Evolutionary conservation across 176 grass and related monocot genomes (phyloP).

Genomic region (Sorghum bicolor): Sorghum_bicolor_NCBIv3 NC_012873.2:66532501-66533000

Average conservation of each 20-base stretch:
- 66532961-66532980: too few species aligned
- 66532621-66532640: conserved; percentile 42
- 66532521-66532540: conserved; percentile 44
- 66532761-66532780: not conserved
- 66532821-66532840: too few species aligned
- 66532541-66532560: conserved; percentile 48
- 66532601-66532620: conserved; percentile 36
- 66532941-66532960: too few species aligned
- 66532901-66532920: not conserved
- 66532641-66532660: conserved; percentile 57
- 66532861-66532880: not conserved
- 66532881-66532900: not conserved
- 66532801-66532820: not conserved
- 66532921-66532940: not conserved
- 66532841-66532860: not conserved
- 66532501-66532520: conserved; percentile 70
- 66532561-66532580: conserved; percentile 33
- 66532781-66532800: not conserved
- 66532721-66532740: not conserved
- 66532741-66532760: not conserved
- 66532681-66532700: conserved; percentile 46
- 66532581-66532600: conserved; percentile 35
- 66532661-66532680: conserved; percentile 40
- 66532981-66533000: too few species aligned
- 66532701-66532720: conserved; percentile 51